phyloP scores from a whole-genome alignment of 768 basidiomycete genomes.

The Lactifluus piperatus region DNA sequence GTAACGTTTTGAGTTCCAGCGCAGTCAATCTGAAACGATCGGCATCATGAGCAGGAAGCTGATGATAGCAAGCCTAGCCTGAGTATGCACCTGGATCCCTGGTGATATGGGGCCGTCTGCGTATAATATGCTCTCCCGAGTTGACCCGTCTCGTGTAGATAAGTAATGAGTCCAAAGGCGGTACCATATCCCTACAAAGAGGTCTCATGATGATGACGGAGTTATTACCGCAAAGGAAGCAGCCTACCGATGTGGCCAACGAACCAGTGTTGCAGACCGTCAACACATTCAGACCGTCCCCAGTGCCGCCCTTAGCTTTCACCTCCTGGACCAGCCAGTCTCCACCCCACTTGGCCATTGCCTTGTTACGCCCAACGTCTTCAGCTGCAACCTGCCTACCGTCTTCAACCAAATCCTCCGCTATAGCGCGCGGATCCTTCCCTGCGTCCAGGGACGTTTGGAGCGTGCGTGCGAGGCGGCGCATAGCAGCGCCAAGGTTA shows the following conservation, averaged over 20 bases:
- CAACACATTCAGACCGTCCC: conserved; percentile 61
- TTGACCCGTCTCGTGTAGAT: conserved; percentile 69
- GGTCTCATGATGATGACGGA: not conserved
- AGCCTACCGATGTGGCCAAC: conserved; percentile 80
- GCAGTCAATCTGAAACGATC: conserved; percentile 62
- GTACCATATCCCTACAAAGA: conserved; percentile 84
- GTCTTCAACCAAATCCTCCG: conserved; percentile 55
- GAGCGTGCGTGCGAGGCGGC: conserved; percentile 53
- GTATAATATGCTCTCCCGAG: conserved; percentile 85
- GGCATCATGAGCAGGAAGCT: not conserved
- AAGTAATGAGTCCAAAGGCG: conserved; percentile 87
- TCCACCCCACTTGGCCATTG: conserved; percentile 79
- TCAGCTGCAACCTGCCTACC: conserved; percentile 72
- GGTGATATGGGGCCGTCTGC: conserved; percentile 91
- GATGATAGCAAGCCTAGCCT: not conserved
- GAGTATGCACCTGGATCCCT: conserved; percentile 73
- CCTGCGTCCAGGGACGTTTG: conserved; percentile 30
- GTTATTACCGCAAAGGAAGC: not conserved
- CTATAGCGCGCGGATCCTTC: conserved; percentile 36
- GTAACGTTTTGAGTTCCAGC: conserved; percentile 75
- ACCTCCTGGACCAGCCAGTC: conserved; percentile 67
- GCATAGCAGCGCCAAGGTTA: conserved; percentile 82
- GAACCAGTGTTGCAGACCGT: conserved; percentile 98
- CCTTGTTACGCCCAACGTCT: conserved; percentile 78
- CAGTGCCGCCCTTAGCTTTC: conserved; percentile 32